Conservation (phyloP, 1,139 yeast species). For the Saccharomyces hybrid region DNA sequence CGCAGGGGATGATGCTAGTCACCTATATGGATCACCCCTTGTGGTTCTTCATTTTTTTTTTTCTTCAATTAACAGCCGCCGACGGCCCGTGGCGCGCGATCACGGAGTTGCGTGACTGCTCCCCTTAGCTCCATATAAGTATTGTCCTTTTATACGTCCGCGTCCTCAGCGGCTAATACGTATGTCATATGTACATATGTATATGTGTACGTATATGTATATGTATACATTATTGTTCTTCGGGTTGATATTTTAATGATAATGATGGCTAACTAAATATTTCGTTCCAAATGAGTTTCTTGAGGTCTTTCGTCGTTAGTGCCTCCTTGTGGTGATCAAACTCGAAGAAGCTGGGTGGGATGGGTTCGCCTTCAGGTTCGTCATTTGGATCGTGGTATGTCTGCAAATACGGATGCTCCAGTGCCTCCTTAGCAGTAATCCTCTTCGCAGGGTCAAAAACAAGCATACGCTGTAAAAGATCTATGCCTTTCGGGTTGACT, state of each 20-base stretch:
- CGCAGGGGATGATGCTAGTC: neutral
- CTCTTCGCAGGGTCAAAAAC: conserved; percentile 76
- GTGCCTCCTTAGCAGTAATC: conserved; percentile 72
- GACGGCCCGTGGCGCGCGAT: neutral
- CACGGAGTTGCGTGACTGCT: neutral
- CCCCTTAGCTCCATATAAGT: neutral
- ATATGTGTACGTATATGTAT: neutral
- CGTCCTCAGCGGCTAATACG: neutral
- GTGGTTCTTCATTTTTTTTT: neutral
- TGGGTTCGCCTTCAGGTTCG: conserved; percentile 70
- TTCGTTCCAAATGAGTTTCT: conserved; percentile 60
- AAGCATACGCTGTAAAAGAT: conserved; percentile 64
- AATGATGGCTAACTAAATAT: conserved; percentile 19
- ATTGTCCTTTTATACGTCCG: neutral
- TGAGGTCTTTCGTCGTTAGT: conserved; percentile 61
- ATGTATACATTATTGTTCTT: neutral
- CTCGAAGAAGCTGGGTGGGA: conserved; percentile 72
- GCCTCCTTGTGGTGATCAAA: conserved; percentile 74
- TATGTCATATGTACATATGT: neutral
- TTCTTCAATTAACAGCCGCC: neutral
- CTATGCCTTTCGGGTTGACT: conserved; percentile 65
- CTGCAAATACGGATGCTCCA: conserved; percentile 72
- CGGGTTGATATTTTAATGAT: neutral
- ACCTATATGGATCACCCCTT: neutral
- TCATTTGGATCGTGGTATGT: conserved; percentile 78